Base-by-base conservation (phyloP, 768 basidiomycete genomes). In the Hypholoma fasciculare region DNA sequence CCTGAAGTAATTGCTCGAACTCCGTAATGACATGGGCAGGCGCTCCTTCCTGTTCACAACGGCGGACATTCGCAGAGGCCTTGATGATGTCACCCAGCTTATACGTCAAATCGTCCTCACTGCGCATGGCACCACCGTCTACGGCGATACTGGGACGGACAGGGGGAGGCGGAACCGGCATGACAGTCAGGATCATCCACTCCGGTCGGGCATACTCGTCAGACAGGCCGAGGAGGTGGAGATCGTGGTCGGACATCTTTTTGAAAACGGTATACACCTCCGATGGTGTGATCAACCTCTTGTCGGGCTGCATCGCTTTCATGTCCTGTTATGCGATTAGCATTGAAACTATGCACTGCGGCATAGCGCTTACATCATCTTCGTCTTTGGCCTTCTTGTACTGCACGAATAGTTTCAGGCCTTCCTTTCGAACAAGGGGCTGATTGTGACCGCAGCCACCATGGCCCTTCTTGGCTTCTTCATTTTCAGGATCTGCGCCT, bases 171-270 rank as follows among this genome's bases (percentile, higher is more conserved):
- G 97, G 97, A 0, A 99, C 96, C 37, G 97, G 97, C 71, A 98
- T 83, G 38, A 98, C 94, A 0, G 97, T 98, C 42, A 98, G 77
- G 63, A 99, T 97, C 97, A 99, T 98, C 97, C 97, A 99, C 67
- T 98, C 94, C 2, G 97, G 97, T 42, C 96, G 86, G 7, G 97
- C 96, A 69, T 97, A 98, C 69, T 94, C 92, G 57, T 95, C 92
- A 26, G 92, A 96, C 9, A 98, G 85, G 38, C 97, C 97, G 63
- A 98, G 85, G 26, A 95, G 79, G 61, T 88, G 83, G 14, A 98
- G 82, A 69, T 98, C 96, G 12, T 86, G 82, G 60, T 94, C 87
- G 7, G 93, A 85, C 76, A 98, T 94, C 83, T 98, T 98, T 76
- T 93, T 92, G 72, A 98, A 86, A n/a, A 92, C 87, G 43, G 89